Evolutionary conservation across 148 eudicot species (phyloP).

Genomic region (Camellia sinensis): DNA sequence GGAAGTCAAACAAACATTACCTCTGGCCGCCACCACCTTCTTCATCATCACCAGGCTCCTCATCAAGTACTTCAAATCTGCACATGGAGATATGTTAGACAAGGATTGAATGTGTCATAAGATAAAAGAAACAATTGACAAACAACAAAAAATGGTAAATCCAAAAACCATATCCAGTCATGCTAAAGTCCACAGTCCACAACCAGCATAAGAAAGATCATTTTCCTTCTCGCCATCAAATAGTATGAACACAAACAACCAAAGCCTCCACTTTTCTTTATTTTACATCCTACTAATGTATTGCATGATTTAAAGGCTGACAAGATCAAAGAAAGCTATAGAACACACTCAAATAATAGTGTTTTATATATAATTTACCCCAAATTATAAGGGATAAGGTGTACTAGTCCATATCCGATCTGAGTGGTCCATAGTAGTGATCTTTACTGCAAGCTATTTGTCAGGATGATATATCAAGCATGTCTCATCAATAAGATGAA

Average conservation of each 20-base stretch:
- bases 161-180: neutral
- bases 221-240: neutral
- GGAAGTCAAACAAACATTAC: slow-evolving; percentile 32
- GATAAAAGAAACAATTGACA: too few species aligned
- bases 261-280: slow-evolving; percentile 3
- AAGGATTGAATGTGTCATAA: neutral
- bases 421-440: neutral
- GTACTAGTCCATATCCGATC: slow-evolving; percentile 2
- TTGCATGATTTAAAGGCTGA: neutral
- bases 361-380: neutral
- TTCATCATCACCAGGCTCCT: slow-evolving; percentile 96
- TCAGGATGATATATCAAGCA: neutral
- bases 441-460: neutral
- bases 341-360: neutral
- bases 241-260: neutral
- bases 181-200: neutral
- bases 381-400: neutral
- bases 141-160: neutral
- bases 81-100: slow-evolving; percentile 1
- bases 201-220: neutral
- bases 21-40: slow-evolving; percentile 83
- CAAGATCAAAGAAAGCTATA: neutral
- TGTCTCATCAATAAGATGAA: neutral
- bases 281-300: neutral
- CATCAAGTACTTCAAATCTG: slow-evolving; percentile 93